Base-by-base conservation (phyloP, 2,329 filamentous ascomycete species). In the Clonostachys sp. region DNA sequence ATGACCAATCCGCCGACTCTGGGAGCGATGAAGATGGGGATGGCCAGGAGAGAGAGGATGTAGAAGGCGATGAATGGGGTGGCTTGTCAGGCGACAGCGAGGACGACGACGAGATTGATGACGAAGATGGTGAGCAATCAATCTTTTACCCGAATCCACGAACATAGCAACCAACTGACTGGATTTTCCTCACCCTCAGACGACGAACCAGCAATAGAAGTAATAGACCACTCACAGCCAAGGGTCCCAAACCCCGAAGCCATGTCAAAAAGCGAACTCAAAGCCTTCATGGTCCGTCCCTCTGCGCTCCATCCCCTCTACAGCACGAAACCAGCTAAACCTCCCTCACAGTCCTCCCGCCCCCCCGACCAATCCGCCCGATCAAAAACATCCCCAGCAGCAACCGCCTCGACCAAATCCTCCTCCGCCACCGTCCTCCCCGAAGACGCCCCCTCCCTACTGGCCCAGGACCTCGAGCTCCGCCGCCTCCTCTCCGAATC, bases 401-500 rank as follows among this genome's bases (percentile, higher is more conserved):
- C 50, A 43, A 62, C 40, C 48, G 58, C 33, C 30, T 4, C 55
- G 33, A n/a, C 64, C 24, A 53, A 60, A 14, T 54, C 61, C 48
- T 48, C 57, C 54, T 48, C 64, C 57, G 47, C 57, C 20, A 44
- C 48, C n/a, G n/a, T n/a, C 34, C 53, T 67, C 45, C 65, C 76
- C 50, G 81, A 86, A 59, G 80, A 86, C 60, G 77, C 78, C 45
- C 75, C 75, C 53, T 78, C 78, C 12, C 87, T 95, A 51, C 77
- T 97, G 16, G 91, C 91, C 63, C 91, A 96, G 65, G 94, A 97
- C 65, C 83, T 96, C 46, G 91, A 89, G 38, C 83, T 99, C 13
- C 92, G 96, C 65, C 86, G 91, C 42, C 83, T 99, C 39, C 82
- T 99, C 49, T 80, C 86, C 56, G 94, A 99, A 74, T 96, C 91